phyloP scores from a whole-genome alignment of 2,329 filamentous ascomycete species.

The Pseudocercospora vitis region DNA sequence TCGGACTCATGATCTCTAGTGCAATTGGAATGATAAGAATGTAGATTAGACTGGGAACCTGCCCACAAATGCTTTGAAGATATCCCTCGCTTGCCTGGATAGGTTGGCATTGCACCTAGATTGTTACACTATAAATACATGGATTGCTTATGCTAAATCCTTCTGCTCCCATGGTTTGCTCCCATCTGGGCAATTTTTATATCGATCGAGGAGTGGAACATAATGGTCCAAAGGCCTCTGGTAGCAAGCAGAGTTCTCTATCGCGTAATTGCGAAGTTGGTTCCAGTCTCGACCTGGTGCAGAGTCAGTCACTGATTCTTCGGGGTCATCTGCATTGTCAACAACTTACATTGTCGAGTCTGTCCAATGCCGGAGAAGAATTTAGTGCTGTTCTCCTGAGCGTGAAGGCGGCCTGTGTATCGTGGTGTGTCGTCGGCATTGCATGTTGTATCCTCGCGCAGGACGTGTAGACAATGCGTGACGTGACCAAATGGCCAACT shows the following conservation, averaged over 20 bases:
- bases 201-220: slow-evolving; percentile 7
- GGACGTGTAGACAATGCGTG: slow-evolving; percentile 5
- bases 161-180: slow-evolving; percentile 4
- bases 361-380: slow-evolving; percentile 5
- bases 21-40: no score
- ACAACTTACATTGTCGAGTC: background rate
- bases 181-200: slow-evolving; percentile 10
- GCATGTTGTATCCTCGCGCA: slow-evolving; percentile 3
- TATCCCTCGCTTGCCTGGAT: background rate
- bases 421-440: slow-evolving; percentile 7
- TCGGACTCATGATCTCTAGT: no score
- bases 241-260: slow-evolving; percentile 12
- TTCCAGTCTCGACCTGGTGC: background rate
- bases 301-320: background rate
- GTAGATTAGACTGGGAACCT: no score
- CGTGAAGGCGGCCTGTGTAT: background rate
- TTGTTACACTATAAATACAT: background rate
- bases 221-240: slow-evolving; percentile 6
- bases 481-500: slow-evolving; percentile 4
- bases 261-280: background rate
- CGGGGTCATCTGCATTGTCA: background rate
- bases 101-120: background rate
- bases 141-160: background rate
- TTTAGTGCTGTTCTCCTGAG: slow-evolving; percentile 2
- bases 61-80: no score